Percentiles rank a stretch among this genome's conserved stretches.
Evolutionary conservation across 495 filamentous ascomycete genomes (phyloP).

Genomic region (Penicillium atrosanguineum): DNA sequence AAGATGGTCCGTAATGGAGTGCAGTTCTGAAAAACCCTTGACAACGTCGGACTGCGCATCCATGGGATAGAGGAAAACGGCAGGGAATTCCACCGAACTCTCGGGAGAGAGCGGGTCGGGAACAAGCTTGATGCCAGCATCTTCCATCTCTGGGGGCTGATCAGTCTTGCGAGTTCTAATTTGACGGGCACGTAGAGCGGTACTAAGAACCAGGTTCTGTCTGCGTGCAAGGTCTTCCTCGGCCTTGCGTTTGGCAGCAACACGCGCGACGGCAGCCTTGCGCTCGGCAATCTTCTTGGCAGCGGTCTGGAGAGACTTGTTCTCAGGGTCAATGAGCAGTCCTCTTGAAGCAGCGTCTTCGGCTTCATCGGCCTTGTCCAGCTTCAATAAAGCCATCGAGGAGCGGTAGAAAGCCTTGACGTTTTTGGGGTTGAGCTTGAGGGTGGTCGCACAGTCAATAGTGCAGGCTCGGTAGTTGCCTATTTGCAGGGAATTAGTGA

Average conservation of each 20-base stretch:
- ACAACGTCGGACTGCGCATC: slow-evolving; percentile 83
- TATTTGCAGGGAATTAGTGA: slow-evolving; percentile 20
- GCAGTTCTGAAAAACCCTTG: slow-evolving; percentile 74
- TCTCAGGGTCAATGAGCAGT: slow-evolving; percentile 61
- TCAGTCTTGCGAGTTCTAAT: slow-evolving; percentile 65
- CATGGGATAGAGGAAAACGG: slow-evolving; percentile 78
- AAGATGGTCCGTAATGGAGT: slow-evolving; percentile 68
- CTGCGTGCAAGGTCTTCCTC: slow-evolving; percentile 53
- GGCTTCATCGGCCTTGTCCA: slow-evolving; percentile 72
- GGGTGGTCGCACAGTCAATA: slow-evolving; percentile 74
- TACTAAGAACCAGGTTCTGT: slow-evolving; percentile 57
- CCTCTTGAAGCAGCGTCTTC: slow-evolving; percentile 71
- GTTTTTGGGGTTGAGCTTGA: slow-evolving; percentile 73
- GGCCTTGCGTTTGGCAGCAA: slow-evolving; percentile 38
- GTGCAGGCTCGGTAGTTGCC: slow-evolving; percentile 84
- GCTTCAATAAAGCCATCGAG: slow-evolving; percentile 66
- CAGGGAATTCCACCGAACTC: slow-evolving; percentile 70
- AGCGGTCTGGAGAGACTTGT: slow-evolving; percentile 55
- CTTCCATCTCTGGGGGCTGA: slow-evolving; percentile 80
- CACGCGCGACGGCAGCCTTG: slow-evolving; percentile 37
- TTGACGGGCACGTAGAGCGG: slow-evolving; percentile 71
- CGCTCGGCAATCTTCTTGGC: slow-evolving; percentile 54
- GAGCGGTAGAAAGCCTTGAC: slow-evolving; percentile 89
- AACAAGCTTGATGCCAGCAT: slow-evolving; percentile 61
- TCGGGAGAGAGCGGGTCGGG: slow-evolving; percentile 72